Evolutionary conservation across 768 basidiomycete genomes (phyloP), one percentile per base, ranked within the genome.

Genomic region (Leccinum disarticulatum): DNA sequence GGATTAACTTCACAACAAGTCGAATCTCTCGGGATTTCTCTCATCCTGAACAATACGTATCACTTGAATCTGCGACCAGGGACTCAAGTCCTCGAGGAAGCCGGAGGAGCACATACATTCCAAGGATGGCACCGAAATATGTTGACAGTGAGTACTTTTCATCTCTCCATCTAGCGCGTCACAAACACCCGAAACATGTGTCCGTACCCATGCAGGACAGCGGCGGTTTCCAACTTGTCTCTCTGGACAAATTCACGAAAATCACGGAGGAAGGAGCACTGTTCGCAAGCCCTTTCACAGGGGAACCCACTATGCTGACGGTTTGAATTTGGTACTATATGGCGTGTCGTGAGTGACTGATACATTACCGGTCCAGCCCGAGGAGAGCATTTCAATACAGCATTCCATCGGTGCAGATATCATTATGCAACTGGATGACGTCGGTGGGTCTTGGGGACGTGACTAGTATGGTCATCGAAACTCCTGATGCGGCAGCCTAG

Each of bases 371-470:
- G 43, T 46, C 36, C 35, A 93, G 89, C 93, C 94, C 35, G 93
- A 96, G 75, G 90, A 94, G 77, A 92, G 90, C 66, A 94, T 95
- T 46, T 85, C 86, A 15, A 90, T 93, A 66, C 93, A 96, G 69
- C 94, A 96, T 68, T 80, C 88, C 8, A 94, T 96, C 47, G 93
- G 93, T 6, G 91, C 88, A 28, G 93, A 96, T 70, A 96, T 96
- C 60, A 93, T 96, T 61, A 95, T 96, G 94, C 93, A 93, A 70
- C 81, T 94, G 17, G 93, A 95, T 71, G 93, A 95, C 73, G 93
- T 95, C 54, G 91, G 91, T 88, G 66, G 71, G 87, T 76, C 48
- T 41, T 38, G 52, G 56, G 27, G 0, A 27, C 53, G 1, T 52
- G 55, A 10, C 41, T 27, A 27, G 28, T 14, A 43, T 36, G 3